Evolutionary conservation across 192 early-diverging fungal species (phyloP).

Genomic region (Rhizophagus prolifer): DNA sequence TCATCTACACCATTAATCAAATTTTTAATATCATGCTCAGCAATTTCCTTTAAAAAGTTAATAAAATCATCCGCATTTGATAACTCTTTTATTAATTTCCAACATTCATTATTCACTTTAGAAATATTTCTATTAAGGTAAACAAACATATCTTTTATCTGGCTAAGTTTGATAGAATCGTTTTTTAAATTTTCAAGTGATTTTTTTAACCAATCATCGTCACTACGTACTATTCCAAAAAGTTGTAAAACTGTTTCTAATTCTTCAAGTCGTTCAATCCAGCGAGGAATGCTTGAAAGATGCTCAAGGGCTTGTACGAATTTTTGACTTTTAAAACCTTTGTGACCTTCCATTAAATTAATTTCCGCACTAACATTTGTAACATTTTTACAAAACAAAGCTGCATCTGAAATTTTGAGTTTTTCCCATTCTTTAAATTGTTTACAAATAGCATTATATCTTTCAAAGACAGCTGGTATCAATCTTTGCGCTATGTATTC

Average conservation of each 20-base stretch:
- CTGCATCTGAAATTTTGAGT: background rate
- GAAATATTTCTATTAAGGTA: background rate
- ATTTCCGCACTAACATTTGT: constrained; percentile 2
- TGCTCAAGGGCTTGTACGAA: background rate
- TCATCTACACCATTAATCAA: constrained; percentile 33
- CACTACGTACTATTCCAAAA: background rate
- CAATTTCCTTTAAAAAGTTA: background rate
- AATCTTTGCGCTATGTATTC: background rate
- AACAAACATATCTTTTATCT: background rate
- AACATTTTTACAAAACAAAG: constrained; percentile 12
- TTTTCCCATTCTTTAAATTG: background rate
- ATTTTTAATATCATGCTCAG: constrained; percentile 31
- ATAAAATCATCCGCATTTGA: constrained; percentile 6
- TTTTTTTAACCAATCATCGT: background rate
- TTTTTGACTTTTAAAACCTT: background rate
- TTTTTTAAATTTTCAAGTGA: background rate
- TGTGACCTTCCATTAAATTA: background rate
- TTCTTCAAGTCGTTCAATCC: background rate
- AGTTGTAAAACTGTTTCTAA: background rate
- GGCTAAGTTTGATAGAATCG: background rate
- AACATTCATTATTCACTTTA: background rate
- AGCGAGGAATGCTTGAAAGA: background rate
- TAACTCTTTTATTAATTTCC: constrained; percentile 4
- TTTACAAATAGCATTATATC: background rate
- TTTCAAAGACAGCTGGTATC: background rate